Base-by-base conservation (phyloP, 805 yeast genomes). In the Yarrowia sp. region DNA sequence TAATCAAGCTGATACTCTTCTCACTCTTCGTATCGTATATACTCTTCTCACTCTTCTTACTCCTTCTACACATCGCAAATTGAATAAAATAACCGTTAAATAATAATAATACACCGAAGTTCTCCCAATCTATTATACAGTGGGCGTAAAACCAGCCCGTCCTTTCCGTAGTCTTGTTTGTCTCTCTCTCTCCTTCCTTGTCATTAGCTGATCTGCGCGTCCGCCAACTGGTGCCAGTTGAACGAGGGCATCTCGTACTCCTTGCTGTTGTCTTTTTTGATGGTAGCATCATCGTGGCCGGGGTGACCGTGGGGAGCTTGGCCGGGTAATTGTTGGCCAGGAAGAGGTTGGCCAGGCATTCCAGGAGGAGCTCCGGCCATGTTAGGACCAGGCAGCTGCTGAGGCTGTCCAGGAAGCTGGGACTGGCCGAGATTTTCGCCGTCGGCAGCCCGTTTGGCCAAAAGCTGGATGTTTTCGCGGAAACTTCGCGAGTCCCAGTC, bases 401-500 rank as follows among this genome's bases (percentile, higher is more conserved):
- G 40, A 3, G 55, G 39, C 30, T 49, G 55, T 9, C 55, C 55
- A 9, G 55, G 40, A 20, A 49, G 6, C 55, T 50, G 58, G 9
- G 58, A 13, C 40, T 58, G 64, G 33, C 64, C 64, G 17, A 58
- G 36, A 17, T 33, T 43, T 20, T 58, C 64, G n/a, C 64, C 64
- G 39, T 58, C 66, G 20, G 43, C 55, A 20, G 43, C 66, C 38
- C 55, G 42, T 17, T 61, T 61, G 55, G 55, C 43, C 66, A 61
- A 36, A 15, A 61, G 38, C 17, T 46, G 66, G 36, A 61, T 61
- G 55, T 61, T 61, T 46, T 61, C 66, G 75, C 58, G 6, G 64
- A 39, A 39, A 61, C 60, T 19, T 61, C 70, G 20, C 65, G 66
- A 9, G 79, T 80, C 81, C 72, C 75, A 77, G 67, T 85, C 88